These are phyloP conservation scores for Aspergillus luchuensis DNA, from an alignment of 2,329 filamentous ascomycete species.

Conservation along the genomic window DNA sequence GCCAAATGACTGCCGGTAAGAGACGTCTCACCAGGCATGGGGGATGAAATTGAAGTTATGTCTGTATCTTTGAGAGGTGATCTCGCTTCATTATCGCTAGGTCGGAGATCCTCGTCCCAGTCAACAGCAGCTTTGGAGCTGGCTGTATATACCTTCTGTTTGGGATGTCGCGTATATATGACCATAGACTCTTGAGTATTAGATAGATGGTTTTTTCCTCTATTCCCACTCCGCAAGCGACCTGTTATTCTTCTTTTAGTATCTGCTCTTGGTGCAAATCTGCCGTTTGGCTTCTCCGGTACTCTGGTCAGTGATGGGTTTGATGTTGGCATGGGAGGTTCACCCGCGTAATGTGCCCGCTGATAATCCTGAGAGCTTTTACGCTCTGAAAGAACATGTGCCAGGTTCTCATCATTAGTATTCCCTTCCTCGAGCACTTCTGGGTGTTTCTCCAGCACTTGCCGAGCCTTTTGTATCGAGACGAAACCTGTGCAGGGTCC, in stretches of 20 bases:
- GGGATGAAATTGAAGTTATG: slow-evolving; percentile 21
- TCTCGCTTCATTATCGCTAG: slow-evolving; percentile 23
- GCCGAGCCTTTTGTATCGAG: not conserved
- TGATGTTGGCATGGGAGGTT: not conserved
- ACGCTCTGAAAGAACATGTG: too few species aligned
- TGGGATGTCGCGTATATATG: slow-evolving; percentile 16
- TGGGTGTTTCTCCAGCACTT: not conserved
- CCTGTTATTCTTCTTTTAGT: not conserved
- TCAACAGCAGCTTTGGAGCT: slow-evolving; percentile 25
- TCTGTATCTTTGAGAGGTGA: slow-evolving; percentile 4
- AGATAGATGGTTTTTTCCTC: not conserved
- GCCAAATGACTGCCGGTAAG: not conserved
- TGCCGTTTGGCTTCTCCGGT: not conserved
- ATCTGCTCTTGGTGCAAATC: not conserved
- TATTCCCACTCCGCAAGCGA: not conserved
- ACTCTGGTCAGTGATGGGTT: not conserved
- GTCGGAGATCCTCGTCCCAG: slow-evolving; percentile 36
- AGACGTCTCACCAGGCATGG: slow-evolving; percentile 5
- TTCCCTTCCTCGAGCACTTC: not conserved
- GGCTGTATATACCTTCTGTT: slow-evolving; percentile 22
- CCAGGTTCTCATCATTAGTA: not conserved
- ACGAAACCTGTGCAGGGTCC: not conserved
- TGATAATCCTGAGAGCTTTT: not conserved
- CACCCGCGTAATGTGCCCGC: not conserved
- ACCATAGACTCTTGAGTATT: slow-evolving; percentile 24